Percentiles rank a stretch among this genome's conserved stretches.
These are phyloP conservation scores for Tolypocladium capitatum DNA, from an alignment of 2,329 filamentous ascomycete genomes.

Conservation along the genomic window DNA sequence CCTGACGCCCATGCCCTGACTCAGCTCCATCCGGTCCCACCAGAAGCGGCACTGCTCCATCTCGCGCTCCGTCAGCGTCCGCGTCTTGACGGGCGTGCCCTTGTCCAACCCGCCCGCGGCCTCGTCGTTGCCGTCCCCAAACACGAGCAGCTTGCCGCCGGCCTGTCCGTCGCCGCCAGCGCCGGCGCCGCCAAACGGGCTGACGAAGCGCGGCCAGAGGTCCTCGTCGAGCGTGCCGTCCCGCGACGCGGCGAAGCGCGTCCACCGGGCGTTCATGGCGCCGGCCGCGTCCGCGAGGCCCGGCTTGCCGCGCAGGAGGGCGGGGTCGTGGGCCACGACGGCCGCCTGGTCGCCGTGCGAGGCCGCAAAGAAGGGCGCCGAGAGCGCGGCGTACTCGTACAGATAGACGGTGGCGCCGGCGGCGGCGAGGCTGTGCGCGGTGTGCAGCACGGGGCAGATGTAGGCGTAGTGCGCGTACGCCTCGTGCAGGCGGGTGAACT, in stretches of 20 bases:
- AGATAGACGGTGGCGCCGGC: conserved; percentile 31
- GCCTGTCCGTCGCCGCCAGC: conserved; percentile 4
- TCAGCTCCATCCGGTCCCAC: conserved; percentile 36
- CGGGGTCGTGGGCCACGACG: conserved; percentile 29
- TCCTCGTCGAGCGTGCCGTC: conserved; percentile 8
- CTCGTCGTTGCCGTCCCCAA: conserved; percentile 49
- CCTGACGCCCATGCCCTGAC: conserved; percentile 11
- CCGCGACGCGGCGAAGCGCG: conserved; percentile 18
- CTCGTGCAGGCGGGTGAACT: conserved; percentile 44
- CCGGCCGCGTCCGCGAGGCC: conserved; percentile 25
- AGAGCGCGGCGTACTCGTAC: conserved; percentile 46
- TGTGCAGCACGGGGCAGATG: conserved; percentile 49
- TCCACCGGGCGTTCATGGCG: conserved; percentile 31
- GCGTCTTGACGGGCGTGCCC: conserved; percentile 31
- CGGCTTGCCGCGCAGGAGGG: conserved; percentile 15
- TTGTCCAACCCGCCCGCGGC: conserved; percentile 20
- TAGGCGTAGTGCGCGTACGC: conserved; percentile 54
- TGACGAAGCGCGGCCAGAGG: conserved; percentile 29
- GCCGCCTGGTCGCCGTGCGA: conserved; percentile 34
- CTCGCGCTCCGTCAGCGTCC: conserved; percentile 28
- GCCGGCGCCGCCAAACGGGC: conserved; percentile 19
- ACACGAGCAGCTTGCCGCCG: conserved; percentile 34
- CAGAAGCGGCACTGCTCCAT: conserved; percentile 43
- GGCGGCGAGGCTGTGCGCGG: conserved; percentile 27
- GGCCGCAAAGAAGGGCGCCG: conserved; percentile 20